Percentiles rank a stretch among this genome's conserved stretches.
phyloP scores from a whole-genome alignment of 2,329 filamentous ascomycete species.

The Clarireedia sp. region DNA sequence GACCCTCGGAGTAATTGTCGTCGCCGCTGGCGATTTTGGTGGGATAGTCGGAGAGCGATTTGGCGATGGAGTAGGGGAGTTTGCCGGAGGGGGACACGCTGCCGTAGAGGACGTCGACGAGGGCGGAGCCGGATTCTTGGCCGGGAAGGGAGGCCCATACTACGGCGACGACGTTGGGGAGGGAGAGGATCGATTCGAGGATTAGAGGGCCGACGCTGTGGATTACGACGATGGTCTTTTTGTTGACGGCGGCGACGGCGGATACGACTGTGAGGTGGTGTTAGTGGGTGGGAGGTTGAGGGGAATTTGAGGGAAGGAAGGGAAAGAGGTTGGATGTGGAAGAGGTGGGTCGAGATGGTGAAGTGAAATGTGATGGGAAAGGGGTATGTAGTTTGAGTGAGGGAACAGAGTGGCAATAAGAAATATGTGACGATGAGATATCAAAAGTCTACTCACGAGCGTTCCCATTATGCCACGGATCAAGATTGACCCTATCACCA shows the following conservation, averaged over 20 bases:
- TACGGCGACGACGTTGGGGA: conserved; percentile 55
- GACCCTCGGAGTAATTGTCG: conserved; percentile 37
- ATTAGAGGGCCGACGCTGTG: conserved; percentile 55
- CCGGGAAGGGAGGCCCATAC: conserved; percentile 53
- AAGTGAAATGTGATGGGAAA: too few species aligned
- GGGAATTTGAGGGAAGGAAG: too few species aligned
- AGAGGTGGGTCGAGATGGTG: too few species aligned
- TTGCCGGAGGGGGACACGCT: conserved; percentile 42
- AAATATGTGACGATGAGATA: too few species aligned
- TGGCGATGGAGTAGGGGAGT: conserved; percentile 53
- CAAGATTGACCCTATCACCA: conserved; percentile 54
- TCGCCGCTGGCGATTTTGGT: conserved; percentile 14
- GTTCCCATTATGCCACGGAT: conserved; percentile 47
- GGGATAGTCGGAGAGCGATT: conserved; percentile 40
- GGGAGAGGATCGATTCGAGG: conserved; percentile 51
- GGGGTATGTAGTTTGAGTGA: too few species aligned
- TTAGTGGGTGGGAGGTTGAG: too few species aligned
- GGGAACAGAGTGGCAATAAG: too few species aligned
- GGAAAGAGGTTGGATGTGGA: too few species aligned
- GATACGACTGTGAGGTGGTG: conserved; percentile 34
- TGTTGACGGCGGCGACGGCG: conserved; percentile 49
- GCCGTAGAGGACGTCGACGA: conserved; percentile 55
- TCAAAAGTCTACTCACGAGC: conserved; percentile 9
- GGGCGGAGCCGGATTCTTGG: conserved; percentile 52
- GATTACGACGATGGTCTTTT: conserved; percentile 55